Conservation (phyloP, 2,329 filamentous ascomycete genomes). For the Alternaria solani region DNA sequence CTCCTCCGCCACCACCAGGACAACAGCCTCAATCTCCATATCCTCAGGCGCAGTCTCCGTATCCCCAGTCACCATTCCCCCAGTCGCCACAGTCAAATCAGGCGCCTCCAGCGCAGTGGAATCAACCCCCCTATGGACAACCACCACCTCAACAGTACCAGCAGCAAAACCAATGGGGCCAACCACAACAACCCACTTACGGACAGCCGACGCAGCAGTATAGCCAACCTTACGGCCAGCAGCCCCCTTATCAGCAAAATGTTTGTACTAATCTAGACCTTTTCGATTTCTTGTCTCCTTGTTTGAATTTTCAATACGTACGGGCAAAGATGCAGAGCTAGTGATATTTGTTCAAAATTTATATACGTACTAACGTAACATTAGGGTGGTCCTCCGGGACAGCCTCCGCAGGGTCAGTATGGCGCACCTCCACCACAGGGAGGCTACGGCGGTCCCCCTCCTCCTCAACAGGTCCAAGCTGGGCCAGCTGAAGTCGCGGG, state of each 20-base stretch:
- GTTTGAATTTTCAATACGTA: background rate
- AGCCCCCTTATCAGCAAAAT: slow-evolving; percentile 28
- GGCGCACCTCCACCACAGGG: slow-evolving; percentile 41
- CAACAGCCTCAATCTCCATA: slow-evolving; percentile 34
- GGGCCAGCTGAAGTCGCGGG: slow-evolving; percentile 61
- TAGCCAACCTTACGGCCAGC: slow-evolving; percentile 45
- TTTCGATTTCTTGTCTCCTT: background rate
- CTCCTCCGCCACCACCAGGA: slow-evolving; percentile 43
- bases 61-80: slow-evolving; percentile 16
- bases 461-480: slow-evolving; percentile 51
- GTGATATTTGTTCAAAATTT: background rate
- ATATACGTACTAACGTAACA: slow-evolving; percentile 22
- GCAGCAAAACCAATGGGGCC: slow-evolving; percentile 36
- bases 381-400: slow-evolving; percentile 36
- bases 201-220: slow-evolving; percentile 45
- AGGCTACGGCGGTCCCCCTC: slow-evolving; percentile 46
- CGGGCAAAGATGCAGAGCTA: slow-evolving; percentile 30
- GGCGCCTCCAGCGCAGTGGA: slow-evolving; percentile 28
- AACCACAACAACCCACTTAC: slow-evolving; percentile 29
- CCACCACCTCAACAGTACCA: slow-evolving; percentile 34
- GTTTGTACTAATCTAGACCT: slow-evolving; percentile 26
- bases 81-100: slow-evolving; percentile 33
- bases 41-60: slow-evolving; percentile 30
- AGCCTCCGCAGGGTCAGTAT: slow-evolving; percentile 48
- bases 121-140: slow-evolving; percentile 40